Conservation (phyloP, 768 basidiomycete species). For the Rhizopogon vinicolor region DNA sequence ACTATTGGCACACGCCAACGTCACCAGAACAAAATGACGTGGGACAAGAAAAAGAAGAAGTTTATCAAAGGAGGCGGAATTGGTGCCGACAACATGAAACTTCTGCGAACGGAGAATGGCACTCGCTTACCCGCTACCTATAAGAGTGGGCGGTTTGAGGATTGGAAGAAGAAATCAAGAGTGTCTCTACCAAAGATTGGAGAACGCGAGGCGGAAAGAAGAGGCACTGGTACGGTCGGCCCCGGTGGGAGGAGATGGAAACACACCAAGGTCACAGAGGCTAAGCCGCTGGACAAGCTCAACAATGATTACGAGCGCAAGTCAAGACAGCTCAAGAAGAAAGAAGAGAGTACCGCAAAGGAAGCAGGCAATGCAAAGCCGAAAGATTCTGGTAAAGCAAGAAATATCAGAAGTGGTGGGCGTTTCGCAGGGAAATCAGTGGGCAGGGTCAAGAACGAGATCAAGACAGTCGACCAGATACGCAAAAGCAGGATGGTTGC, state of each 20-base stretch:
- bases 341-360: slow-evolving; percentile 29
- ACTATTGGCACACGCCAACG: slow-evolving; percentile 52
- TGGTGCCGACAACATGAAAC: slow-evolving; percentile 90
- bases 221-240: slow-evolving; percentile 19
- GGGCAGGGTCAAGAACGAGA: slow-evolving; percentile 70
- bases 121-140: slow-evolving; percentile 87
- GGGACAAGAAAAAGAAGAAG: slow-evolving; percentile 97
- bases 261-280: slow-evolving; percentile 57
- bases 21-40: slow-evolving; percentile 53
- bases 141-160: slow-evolving; percentile 90
- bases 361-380: slow-evolving; percentile 20
- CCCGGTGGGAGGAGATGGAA: slow-evolving; percentile 60
- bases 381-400: slow-evolving; percentile 26
- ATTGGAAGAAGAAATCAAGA: slow-evolving; percentile 84
- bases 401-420: slow-evolving; percentile 29
- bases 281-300: slow-evolving; percentile 78
- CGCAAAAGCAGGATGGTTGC: slow-evolving; percentile 63
- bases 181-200: slow-evolving; percentile 77
- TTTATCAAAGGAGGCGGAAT: slow-evolving; percentile 82
- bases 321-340: slow-evolving; percentile 56
- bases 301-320: slow-evolving; percentile 73
- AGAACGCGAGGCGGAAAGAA: slow-evolving; percentile 59
- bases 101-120: slow-evolving; percentile 91
- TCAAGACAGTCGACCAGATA: slow-evolving; percentile 86
- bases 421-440: slow-evolving; percentile 58